Evolutionary conservation across 176 grass and related monocot genomes (phyloP).

Genomic region (Oryza nivara): DNA sequence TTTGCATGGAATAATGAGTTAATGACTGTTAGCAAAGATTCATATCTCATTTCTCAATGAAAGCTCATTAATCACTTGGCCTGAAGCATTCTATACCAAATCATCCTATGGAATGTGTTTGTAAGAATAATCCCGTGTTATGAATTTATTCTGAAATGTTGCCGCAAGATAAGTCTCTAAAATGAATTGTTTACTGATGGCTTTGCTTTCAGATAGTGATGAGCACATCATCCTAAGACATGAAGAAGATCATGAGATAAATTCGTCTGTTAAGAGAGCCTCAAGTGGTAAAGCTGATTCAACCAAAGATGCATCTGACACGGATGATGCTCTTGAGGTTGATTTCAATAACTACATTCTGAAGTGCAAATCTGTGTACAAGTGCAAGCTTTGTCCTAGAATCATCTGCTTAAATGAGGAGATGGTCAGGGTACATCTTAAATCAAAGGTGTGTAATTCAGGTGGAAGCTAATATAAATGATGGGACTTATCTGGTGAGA

Average conservation of each 20-base stretch:
- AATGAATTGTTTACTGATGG: conserved; percentile 7
- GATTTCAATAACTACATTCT: conserved; percentile 74
- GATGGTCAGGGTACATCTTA: conserved; percentile 77
- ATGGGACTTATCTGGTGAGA: conserved; percentile 1
- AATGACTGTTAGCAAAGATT: background rate
- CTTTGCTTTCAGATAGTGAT: conserved; percentile 57
- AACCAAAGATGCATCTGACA: conserved; percentile 28
- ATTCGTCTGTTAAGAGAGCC: conserved; percentile 41
- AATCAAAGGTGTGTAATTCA: conserved; percentile 73
- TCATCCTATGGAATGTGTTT: background rate
- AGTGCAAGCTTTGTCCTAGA: conserved; percentile 87
- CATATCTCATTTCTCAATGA: background rate
- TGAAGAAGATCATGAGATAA: conserved; percentile 31
- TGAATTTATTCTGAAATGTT: conserved; percentile 11
- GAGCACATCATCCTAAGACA: conserved; percentile 31
- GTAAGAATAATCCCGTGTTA: background rate
- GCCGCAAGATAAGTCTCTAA: background rate
- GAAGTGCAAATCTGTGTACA: conserved; percentile 87
- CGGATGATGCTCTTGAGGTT: conserved; percentile 38
- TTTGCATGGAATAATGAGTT: background rate
- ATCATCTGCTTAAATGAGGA: conserved; percentile 86
- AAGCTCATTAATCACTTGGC: background rate
- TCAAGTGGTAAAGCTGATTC: conserved; percentile 30
- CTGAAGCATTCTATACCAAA: background rate
- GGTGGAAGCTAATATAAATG: conserved; percentile 18